Evolutionary conservation across 371 early-diverging fungal genomes (phyloP).

Genomic region (Sporodiniella umbellata): DNA sequence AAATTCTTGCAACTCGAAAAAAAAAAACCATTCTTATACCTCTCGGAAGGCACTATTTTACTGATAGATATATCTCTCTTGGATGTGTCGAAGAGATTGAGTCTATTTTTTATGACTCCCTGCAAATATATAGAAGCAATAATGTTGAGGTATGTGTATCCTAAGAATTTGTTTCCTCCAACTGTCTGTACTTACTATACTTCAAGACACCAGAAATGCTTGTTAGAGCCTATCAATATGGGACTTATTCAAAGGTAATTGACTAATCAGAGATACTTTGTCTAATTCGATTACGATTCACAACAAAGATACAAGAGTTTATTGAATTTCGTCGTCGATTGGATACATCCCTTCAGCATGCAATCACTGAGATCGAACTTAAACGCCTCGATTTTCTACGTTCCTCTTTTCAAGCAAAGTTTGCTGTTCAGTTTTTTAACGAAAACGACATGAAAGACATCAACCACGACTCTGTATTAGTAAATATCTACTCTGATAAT

Average conservation of each 20-base stretch:
- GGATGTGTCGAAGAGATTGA: conserved; percentile 56
- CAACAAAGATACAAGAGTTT: conserved; percentile 73
- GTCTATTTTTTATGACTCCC: conserved; percentile 46
- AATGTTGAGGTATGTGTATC: conserved; percentile 53
- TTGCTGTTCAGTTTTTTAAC: conserved; percentile 54
- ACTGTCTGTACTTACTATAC: background rate
- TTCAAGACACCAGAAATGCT: conserved; percentile 84
- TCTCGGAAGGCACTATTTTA: conserved; percentile 63
- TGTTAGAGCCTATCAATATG: conserved; percentile 79
- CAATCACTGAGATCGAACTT: conserved; percentile 53
- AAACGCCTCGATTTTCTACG: conserved; percentile 56
- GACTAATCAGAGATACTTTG: background rate
- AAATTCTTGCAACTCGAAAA: too few species aligned
- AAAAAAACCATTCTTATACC: too few species aligned
- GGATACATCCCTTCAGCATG: conserved; percentile 69
- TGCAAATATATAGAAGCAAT: conserved; percentile 76
- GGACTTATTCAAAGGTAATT: conserved; percentile 81
- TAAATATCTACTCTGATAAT: conserved; percentile 51
- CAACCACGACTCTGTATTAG: conserved; percentile 37
- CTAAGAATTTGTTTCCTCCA: too few species aligned
- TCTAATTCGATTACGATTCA: background rate
- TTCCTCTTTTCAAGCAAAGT: conserved; percentile 52
- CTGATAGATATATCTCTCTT: conserved; percentile 61
- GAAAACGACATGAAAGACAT: conserved; percentile 52
- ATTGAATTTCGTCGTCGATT: conserved; percentile 75